Evolutionary conservation across 1,139 yeast genomes (phyloP).

Genomic region (Kurtzmaniella quercitrusa): DNA sequence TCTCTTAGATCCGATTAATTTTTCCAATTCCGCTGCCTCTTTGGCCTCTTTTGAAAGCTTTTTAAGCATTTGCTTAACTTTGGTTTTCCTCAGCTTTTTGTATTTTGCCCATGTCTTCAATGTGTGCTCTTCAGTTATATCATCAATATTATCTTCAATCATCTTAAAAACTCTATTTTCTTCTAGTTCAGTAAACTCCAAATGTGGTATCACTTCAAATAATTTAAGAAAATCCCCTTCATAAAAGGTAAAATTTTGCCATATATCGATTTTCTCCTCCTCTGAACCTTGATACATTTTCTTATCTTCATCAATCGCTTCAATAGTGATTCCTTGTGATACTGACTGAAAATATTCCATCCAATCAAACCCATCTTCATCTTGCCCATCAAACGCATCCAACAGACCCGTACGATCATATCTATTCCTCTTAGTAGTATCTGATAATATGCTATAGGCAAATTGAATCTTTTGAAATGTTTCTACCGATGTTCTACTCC

Average conservation of each 20-base stretch:
- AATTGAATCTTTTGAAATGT: slow-evolving; percentile 68
- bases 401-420: slow-evolving; percentile 62
- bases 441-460: slow-evolving; percentile 68
- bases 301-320: slow-evolving; percentile 70
- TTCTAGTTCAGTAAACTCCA: slow-evolving; percentile 58
- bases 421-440: slow-evolving; percentile 48
- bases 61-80: slow-evolving; percentile 43
- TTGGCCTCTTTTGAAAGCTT: slow-evolving; percentile 56
- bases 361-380: slow-evolving; percentile 50
- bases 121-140: slow-evolving; percentile 26
- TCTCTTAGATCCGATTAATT: slow-evolving; percentile 36
- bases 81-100: slow-evolving; percentile 39
- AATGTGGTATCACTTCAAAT: slow-evolving; percentile 75
- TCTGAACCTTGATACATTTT: slow-evolving; percentile 56
- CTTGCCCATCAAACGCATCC: slow-evolving; percentile 10
- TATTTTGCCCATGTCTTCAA: slow-evolving; percentile 50
- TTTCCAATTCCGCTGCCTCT: slow-evolving; percentile 63
- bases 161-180: slow-evolving; percentile 56
- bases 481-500: slow-evolving; percentile 25
- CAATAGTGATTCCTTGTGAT: slow-evolving; percentile 63
- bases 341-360: slow-evolving; percentile 58
- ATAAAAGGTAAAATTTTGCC: slow-evolving; percentile 52
- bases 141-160: slow-evolving; percentile 41
- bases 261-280: slow-evolving; percentile 66
- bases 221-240: slow-evolving; percentile 68